Conservation (phyloP, 139 green algal species). For the Micromonas commoda region DNA sequence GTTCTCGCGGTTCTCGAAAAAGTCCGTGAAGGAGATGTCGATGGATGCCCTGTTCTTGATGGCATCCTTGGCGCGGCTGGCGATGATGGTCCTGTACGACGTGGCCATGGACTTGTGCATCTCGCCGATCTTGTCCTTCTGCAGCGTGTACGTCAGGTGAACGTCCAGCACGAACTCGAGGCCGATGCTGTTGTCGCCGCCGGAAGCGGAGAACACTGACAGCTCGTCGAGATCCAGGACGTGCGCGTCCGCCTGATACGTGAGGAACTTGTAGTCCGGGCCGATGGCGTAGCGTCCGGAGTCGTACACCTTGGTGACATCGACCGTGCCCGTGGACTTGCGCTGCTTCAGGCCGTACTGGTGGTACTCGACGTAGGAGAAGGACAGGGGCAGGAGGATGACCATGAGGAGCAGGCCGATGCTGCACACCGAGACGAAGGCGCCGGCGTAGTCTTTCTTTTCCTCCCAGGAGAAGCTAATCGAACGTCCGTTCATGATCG, state of each 20-base stretch:
- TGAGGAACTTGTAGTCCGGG: constrained; percentile 2
- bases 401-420: background rate
- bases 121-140: background rate
- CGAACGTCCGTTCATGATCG: too few relatives aligned
- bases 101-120: background rate
- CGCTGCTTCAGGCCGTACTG: constrained; percentile 5
- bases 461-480: too few relatives aligned
- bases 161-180: constrained; percentile 14
- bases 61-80: background rate
- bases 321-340: background rate
- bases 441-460: too few relatives aligned
- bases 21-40: background rate
- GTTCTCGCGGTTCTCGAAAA: background rate
- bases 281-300: background rate
- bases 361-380: constrained; percentile 5
- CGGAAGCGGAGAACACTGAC: background rate
- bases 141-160: background rate
- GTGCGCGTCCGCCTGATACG: constrained; percentile 13
- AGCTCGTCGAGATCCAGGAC: background rate
- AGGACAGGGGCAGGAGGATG: background rate
- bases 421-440: too few relatives aligned
- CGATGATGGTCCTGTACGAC: background rate
- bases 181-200: background rate
- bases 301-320: background rate
- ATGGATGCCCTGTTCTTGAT: constrained; percentile 9